Conservation (phyloP, 768 basidiomycete species). For the Suillus occidentalis region DNA sequence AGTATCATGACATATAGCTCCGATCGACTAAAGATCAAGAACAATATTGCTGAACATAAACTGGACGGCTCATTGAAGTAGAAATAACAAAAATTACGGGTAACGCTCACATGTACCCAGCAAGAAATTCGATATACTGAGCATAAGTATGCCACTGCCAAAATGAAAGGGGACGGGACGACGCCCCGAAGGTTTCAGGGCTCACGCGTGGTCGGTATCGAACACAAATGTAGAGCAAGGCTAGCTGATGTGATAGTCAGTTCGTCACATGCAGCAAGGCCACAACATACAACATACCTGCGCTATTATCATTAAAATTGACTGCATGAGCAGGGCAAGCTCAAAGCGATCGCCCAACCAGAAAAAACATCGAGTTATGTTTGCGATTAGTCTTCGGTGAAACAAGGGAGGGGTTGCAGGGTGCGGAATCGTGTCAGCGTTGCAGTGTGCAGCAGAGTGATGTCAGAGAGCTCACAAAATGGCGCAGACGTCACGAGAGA, state of each 20-base stretch:
- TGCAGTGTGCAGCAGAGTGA: conserved; percentile 9
- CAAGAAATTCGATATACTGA: conserved; percentile 82
- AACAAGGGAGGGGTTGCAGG: conserved; percentile 12
- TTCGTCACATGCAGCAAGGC: conserved; percentile 12
- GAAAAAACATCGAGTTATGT: conserved; percentile 88
- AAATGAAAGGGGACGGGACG: conserved; percentile 68
- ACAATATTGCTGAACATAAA: conserved; percentile 69
- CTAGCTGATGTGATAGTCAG: conserved; percentile 49
- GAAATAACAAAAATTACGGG: conserved; percentile 9
- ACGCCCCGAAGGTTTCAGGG: conserved; percentile 57
- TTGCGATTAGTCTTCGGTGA: conserved; percentile 63
- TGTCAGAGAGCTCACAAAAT: conserved; percentile 54
- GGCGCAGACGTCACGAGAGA: conserved; percentile 84
- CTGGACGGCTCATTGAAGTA: conserved; percentile 26
- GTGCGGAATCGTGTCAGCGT: conserved; percentile 10
- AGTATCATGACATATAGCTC: conserved; percentile 58
- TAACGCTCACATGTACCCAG: conserved; percentile 62
- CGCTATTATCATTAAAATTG: conserved; percentile 80
- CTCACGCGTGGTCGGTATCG: conserved; percentile 61
- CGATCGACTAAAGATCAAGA: conserved; percentile 70
- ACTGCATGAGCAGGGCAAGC: conserved; percentile 74
- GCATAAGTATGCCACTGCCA: conserved; percentile 85
- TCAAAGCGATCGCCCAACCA: conserved; percentile 85
- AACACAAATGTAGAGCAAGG: conserved; percentile 80
- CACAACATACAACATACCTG: conserved; percentile 50